A percentile compares a stretch with the other conserved stretches of the same genome.
Evolutionary conservation across 352 stramenopile genomes (phyloP).

Genomic region (Saprolegnia diclina): DNA sequence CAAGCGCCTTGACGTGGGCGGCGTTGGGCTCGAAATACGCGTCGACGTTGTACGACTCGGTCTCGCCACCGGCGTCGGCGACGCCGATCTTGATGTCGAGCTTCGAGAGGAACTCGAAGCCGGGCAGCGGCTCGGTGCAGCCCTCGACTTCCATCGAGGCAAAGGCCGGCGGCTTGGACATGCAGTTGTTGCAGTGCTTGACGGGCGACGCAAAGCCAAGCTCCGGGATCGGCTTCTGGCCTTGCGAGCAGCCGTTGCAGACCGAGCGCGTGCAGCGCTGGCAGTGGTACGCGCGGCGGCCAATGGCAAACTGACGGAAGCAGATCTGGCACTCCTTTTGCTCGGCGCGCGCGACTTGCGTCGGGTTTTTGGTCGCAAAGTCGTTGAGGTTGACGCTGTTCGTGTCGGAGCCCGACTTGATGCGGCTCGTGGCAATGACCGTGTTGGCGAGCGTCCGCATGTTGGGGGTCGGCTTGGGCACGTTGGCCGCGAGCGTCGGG

Average conservation of each 20-base stretch:
- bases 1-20: conserved; percentile 44
- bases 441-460: background rate
- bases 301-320: conserved; percentile 82
- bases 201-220: conserved; percentile 69
- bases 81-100: conserved; percentile 71
- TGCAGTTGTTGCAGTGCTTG: conserved; percentile 76
- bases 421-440: conserved; percentile 17
- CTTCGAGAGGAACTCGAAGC: conserved; percentile 81
- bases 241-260: conserved; percentile 78
- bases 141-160: conserved; percentile 72
- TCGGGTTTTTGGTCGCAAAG: conserved; percentile 32
- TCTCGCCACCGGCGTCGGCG: conserved; percentile 32
- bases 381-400: conserved; percentile 20
- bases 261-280: conserved; percentile 79
- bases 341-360: conserved; percentile 69
- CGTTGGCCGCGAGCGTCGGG: background rate
- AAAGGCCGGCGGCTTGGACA: conserved; percentile 72
- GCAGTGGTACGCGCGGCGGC: conserved; percentile 76
- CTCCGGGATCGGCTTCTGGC: conserved; percentile 77
- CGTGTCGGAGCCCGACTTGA: conserved; percentile 11
- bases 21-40: conserved; percentile 76
- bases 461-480: background rate
- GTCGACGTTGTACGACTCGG: conserved; percentile 66
- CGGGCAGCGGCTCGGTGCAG: conserved; percentile 63
- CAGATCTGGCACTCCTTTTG: conserved; percentile 87